A percentile compares a stretch with the other conserved stretches of the same genome.
phyloP scores from a whole-genome alignment of 2,329 filamentous ascomycete genomes.

The Penicillium vulpinum region DNA sequence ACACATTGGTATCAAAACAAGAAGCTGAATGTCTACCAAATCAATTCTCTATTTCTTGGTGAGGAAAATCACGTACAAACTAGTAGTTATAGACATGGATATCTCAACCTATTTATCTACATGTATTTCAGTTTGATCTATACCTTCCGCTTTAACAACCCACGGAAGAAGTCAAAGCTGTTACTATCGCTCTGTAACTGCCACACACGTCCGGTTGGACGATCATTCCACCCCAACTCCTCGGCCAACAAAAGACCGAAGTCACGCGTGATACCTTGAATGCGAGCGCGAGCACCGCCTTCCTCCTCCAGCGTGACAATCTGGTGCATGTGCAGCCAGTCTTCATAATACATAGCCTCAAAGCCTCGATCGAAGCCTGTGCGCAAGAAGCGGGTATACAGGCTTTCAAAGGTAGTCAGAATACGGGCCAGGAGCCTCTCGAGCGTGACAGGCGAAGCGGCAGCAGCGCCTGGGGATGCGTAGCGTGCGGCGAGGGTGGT shows the following conservation, averaged over 20 bases:
- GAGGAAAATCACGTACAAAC: neutral
- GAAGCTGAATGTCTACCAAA: neutral
- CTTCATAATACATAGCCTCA: constrained; percentile 72
- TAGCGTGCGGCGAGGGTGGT: constrained; percentile 63
- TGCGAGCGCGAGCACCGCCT: constrained; percentile 69
- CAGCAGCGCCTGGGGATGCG: constrained; percentile 44
- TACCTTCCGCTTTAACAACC: constrained; percentile 77
- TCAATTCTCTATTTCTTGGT: neutral
- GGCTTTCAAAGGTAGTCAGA: constrained; percentile 70
- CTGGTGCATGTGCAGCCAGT: constrained; percentile 83
- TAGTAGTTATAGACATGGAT: neutral
- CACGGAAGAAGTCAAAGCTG: constrained; percentile 96
- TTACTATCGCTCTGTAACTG: constrained; percentile 94
- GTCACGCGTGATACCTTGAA: constrained; percentile 86
- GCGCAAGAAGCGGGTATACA: constrained; percentile 73
- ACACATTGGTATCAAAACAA: neutral
- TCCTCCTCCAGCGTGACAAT: constrained; percentile 76
- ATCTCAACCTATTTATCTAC: neutral
- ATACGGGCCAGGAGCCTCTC: constrained; percentile 83
- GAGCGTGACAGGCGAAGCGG: constrained; percentile 67
- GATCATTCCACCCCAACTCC: constrained; percentile 72
- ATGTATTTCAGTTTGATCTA: constrained; percentile 36
- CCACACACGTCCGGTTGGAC: constrained; percentile 74
- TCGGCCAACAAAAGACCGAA: constrained; percentile 86
- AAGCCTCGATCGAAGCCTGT: constrained; percentile 73